These are phyloP conservation scores for Atkinsonella texensis DNA, from an alignment of 2,329 filamentous ascomycete genomes.

Conservation along the genomic window DNA sequence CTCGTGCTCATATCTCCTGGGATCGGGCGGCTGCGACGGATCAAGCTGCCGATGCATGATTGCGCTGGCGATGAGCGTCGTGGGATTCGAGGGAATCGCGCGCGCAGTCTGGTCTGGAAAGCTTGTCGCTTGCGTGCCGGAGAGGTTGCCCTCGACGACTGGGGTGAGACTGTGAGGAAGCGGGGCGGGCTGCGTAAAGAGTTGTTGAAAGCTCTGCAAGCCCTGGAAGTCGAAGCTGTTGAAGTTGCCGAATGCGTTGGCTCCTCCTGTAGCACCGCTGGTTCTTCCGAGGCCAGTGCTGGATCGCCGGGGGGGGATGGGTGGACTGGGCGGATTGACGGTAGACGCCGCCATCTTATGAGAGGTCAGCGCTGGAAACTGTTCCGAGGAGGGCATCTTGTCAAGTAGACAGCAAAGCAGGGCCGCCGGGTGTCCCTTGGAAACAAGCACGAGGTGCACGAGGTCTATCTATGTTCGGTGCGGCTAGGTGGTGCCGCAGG, in stretches of 20 bases:
- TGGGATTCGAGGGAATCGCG: neutral
- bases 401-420: neutral
- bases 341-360: constrained; percentile 15
- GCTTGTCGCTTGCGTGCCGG: constrained; percentile 24
- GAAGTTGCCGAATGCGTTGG: neutral
- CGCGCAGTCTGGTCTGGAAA: constrained; percentile 1
- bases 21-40: constrained; percentile 31
- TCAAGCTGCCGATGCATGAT: constrained; percentile 22
- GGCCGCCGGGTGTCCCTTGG: neutral
- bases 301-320: constrained; percentile 61
- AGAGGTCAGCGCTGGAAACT: constrained; percentile 5
- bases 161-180: constrained; percentile 29
- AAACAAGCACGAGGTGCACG: no score
- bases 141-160: constrained; percentile 51
- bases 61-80: neutral
- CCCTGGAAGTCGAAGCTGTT: neutral
- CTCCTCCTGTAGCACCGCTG: neutral
- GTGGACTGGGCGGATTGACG: constrained; percentile 4
- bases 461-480: no score
- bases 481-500: no score
- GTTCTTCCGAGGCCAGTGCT: constrained; percentile 23
- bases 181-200: constrained; percentile 7
- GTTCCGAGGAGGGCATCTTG: neutral
- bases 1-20: constrained; percentile 40
- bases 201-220: constrained; percentile 1